Base-by-base conservation (phyloP, 1,139 yeast genomes). In the Candida buenavistaensis region DNA sequence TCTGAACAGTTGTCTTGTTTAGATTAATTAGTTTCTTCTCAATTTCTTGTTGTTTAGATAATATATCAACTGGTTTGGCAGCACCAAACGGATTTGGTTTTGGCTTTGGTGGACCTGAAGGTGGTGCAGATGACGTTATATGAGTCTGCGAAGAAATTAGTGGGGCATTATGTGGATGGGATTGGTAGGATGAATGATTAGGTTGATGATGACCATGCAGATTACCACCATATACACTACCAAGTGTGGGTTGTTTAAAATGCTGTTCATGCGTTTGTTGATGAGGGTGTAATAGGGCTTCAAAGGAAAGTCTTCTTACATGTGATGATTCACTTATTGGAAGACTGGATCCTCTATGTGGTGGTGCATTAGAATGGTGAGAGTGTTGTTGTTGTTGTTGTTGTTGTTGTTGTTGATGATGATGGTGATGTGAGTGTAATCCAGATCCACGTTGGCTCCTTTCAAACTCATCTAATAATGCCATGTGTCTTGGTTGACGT, bases 1-100 rank as follows among this genome's bases (percentile, higher is more conserved):
- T 77, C 49, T 71, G 72, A 33, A 75, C 68, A 0, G 86, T 81
- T 0, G 84, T 80, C 26, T 74, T 71, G 48, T 81, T 81, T 28
- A 80, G 57, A 33, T 66, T 62, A 6, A 70, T 61, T 40, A 82
- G 57, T 47, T 72, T 62, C 42, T 63, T 62, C 26, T 69, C 74
- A 24, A 68, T 62, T 45, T 69, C 75, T 26, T 62, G 63, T 46
- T 60, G 67, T 36, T 62, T 59, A 4, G 73, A 53, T 23, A 65
- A 49, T 3, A 64, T 48, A 61, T 72, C 65, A 38, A 71, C 75
- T 3, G 76, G 76, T 45, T 62, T 69, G 0, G 76, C 75, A 3
- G 61, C 56, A 1, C 75, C 75, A 48, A 70, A 70, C 1, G 76
- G 75, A 41, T 68, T 70, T 1, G 64, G 45, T 40, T 64, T 68